These are phyloP conservation scores for Postia placenta DNA, from an alignment of 768 basidiomycete genomes.

Conservation along the genomic window DNA sequence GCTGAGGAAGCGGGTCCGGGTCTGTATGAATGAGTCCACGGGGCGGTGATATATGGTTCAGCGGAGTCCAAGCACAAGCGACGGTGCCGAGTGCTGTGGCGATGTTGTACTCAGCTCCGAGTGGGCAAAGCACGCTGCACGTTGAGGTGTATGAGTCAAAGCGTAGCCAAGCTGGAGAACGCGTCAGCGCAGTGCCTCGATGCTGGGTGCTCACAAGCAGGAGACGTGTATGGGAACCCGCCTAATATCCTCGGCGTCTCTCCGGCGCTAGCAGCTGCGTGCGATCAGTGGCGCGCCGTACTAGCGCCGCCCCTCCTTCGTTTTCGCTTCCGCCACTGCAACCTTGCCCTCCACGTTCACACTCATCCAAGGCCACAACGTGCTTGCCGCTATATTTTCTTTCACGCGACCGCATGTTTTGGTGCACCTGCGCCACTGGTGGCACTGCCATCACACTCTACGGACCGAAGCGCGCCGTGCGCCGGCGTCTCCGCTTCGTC, in stretches of 20 bases:
- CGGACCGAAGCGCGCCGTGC: too few relatives aligned
- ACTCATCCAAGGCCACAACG: too few relatives aligned
- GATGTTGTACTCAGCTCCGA: too few relatives aligned
- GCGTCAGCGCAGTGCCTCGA: constrained; percentile 3
- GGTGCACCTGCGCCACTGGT: too few relatives aligned
- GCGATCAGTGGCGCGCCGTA: constrained; percentile 1
- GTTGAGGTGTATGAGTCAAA: neutral
- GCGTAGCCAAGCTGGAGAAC: neutral
- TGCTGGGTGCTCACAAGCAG: neutral
- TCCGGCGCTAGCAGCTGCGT: neutral
- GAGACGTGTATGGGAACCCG: constrained; percentile 7
- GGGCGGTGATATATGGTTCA: constrained; percentile 9
- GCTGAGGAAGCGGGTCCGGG: constrained; percentile 8
- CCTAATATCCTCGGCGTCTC: constrained; percentile 5
- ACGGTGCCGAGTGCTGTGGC: too few relatives aligned
- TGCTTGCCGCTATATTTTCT: too few relatives aligned
- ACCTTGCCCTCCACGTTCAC: too few relatives aligned
- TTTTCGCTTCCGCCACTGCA: too few relatives aligned
- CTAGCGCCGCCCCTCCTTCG: neutral
- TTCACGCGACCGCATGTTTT: too few relatives aligned
- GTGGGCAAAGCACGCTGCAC: neutral
- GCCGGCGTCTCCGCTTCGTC: too few relatives aligned
- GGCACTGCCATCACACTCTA: too few relatives aligned
- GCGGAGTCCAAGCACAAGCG: neutral
- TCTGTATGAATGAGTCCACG: constrained; percentile 3